These are phyloP conservation scores for Diversispora epigaea DNA, from an alignment of 192 early-diverging fungal species.

Conservation along the genomic window DNA sequence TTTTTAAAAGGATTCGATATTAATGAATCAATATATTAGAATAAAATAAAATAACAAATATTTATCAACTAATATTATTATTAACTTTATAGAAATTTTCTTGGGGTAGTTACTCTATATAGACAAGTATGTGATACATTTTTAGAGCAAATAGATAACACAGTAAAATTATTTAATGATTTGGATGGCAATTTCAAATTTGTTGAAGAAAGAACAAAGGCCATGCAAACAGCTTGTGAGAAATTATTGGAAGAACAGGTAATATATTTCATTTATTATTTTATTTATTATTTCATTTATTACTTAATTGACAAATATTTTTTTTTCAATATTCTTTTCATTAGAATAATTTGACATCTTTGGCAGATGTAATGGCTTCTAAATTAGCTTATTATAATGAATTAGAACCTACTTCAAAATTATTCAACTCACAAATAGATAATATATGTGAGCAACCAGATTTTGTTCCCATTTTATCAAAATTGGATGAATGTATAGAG, in stretches of 20 bases:
- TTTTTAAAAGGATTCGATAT: not conserved
- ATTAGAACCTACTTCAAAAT: conserved; percentile 74
- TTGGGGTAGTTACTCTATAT: conserved; percentile 59
- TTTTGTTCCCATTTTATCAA: conserved; percentile 78
- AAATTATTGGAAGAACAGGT: conserved; percentile 69
- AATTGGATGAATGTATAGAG: conserved; percentile 75
- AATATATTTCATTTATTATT: conserved; percentile 6
- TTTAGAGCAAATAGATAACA: conserved; percentile 56
- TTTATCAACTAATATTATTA: not conserved
- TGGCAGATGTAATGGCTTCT: conserved; percentile 58
- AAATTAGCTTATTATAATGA: conserved; percentile 82
- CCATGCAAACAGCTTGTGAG: conserved; percentile 79
- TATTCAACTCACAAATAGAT: conserved; percentile 84
- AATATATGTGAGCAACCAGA: conserved; percentile 71
- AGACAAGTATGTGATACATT: conserved; percentile 67
- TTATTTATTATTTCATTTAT: not conserved
- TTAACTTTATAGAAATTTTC: conserved; percentile 52
- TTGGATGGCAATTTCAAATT: conserved; percentile 72
- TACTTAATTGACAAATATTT: not conserved
- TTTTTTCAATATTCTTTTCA: not conserved
- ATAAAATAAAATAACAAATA: not conserved
- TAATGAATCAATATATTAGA: not conserved
- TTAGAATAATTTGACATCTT: conserved; percentile 56
- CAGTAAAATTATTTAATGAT: conserved; percentile 56
- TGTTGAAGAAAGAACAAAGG: conserved; percentile 74